Evolutionary conservation across 78 protist genomes (phyloP), one percentile per base, ranked within the genome.

Genomic region (Dictyostelium brefeldianum): DNA sequence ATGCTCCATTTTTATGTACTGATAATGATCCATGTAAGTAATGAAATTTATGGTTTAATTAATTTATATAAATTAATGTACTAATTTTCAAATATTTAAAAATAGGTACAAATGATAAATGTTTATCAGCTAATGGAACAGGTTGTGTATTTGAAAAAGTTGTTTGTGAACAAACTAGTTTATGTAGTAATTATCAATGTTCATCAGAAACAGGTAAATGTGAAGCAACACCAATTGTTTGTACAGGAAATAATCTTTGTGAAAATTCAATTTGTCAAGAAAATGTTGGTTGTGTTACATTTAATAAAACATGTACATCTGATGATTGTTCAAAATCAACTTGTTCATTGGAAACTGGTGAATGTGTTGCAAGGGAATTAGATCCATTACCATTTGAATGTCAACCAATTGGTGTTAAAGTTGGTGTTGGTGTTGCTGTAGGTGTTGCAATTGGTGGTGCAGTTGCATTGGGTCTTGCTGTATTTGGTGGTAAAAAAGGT

Each of bases 401-500:
- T 64, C 80, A 87, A 77, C 12, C 80, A 11, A 62, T 75, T 57
- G 91, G 50, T 20, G 81, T 83, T 10, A 71, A 87, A 59, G 81
- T 50, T 6, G 93, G 83, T 74, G 93, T 80, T 18, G 84, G 70
- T 29, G 22, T 85, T 12, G 56, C 79, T 46, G 79, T 29, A n/a
- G 79, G 79, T 73, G 47, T 46, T 46, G 79, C 56, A 4, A 73
- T 81, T 87, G 90, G 50, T 67, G 78, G 80, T 77, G 93, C 81
- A 10, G 93, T 77, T 51, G 93, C 93, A 7, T 22, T 78, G 5
- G 93, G 83, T 70, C 50, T 65, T 64, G 85, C 84, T 22, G 43
- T 67, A 25, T 81, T 78, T 51, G 93, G 93, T 77, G 84, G 93
- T 29, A 74, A 87, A 46, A 74, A 77, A 25, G 93, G 84, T 48